Base-by-base conservation (phyloP, 805 yeast species). In the Saccharomycopsis javanensis region DNA sequence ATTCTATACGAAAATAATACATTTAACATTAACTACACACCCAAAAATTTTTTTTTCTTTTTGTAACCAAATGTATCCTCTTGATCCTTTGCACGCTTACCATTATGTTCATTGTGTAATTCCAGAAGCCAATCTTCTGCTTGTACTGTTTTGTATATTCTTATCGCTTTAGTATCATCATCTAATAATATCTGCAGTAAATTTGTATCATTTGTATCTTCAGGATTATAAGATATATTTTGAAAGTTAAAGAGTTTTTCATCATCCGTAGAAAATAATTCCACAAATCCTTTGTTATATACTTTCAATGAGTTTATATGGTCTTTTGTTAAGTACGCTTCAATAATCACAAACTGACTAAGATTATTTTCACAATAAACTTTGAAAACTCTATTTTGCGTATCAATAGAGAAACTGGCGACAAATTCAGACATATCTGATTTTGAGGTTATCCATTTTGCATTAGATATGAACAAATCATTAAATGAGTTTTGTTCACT, bases 41-140 rank as follows among this genome's bases (percentile, higher is more conserved):
- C 23, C 48, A 25, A 20, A 42, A 20, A 42, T 20, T 20, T 13
- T 16, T 16, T 51, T 23, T 48, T 56, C 61, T 50, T 61, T 60
- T 51, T 59, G 42, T 16, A 63, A 54, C 59, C 50, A 42, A 58
- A 58, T 7, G 61, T 58, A 33, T 58, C 61, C 16, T 58, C 61
- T 7, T 31, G 42, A 23, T 20, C 34, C 13, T 18, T 34, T n/a
- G 30, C 35, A 27, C 51, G 51, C 23, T 48, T 48, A 7, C n/a
- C 18, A n/a, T 2, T 15, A 23, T 20, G 18, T 2, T 30, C n/a
- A 5, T 33, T 33, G 7, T 25, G 11, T 8, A 28, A n/a, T 11
- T 53, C 55, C 18, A 30, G 31, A 16, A 45, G 33, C 60, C 60
- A 60, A 30, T 60, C 62, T 23, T 45, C 50, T 8, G 45, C 55